Percentiles rank a stretch among this genome's conserved stretches.
phyloP scores from a whole-genome alignment of 371 early-diverging fungal species.

The Chytridium lagenaria region DNA sequence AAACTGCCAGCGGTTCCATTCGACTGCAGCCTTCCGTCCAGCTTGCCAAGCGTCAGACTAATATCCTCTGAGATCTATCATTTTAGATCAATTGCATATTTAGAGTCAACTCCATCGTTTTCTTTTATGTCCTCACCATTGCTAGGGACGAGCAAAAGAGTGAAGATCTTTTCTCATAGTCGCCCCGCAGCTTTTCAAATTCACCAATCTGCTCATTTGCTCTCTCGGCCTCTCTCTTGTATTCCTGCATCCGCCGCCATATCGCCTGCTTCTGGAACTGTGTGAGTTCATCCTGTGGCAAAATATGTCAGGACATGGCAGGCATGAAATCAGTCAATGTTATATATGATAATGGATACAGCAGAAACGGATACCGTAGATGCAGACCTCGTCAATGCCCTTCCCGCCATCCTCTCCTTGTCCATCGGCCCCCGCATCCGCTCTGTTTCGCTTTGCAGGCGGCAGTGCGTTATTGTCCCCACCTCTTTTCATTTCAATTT shows the following conservation, averaged over 20 bases:
- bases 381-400: not conserved
- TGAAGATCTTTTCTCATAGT: conserved; percentile 16
- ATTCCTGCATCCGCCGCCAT: conserved; percentile 81
- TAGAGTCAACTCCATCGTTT: too few species aligned
- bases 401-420: not conserved
- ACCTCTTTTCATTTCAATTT: conserved; percentile 3
- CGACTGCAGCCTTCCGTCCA: not conserved
- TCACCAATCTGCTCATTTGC: conserved; percentile 44
- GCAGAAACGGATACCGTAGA: not conserved
- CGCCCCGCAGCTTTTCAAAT: conserved; percentile 16
- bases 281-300: conserved; percentile 54
- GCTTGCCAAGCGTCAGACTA: not conserved
- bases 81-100: too few species aligned
- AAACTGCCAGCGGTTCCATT: not conserved
- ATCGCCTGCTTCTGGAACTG: conserved; percentile 83
- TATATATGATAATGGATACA: not conserved
- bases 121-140: conserved; percentile 16
- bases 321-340: not conserved
- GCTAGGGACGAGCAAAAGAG: conserved; percentile 19
- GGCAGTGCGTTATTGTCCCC: not conserved
- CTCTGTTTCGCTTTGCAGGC: not conserved
- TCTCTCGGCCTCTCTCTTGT: conserved; percentile 66
- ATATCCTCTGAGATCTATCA: too few species aligned
- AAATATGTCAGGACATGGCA: too few species aligned
- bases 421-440: not conserved